These are phyloP conservation scores for Irpex sp. DNA, from an alignment of 1,284 basidiomycete species.

Conservation along the genomic window DNA sequence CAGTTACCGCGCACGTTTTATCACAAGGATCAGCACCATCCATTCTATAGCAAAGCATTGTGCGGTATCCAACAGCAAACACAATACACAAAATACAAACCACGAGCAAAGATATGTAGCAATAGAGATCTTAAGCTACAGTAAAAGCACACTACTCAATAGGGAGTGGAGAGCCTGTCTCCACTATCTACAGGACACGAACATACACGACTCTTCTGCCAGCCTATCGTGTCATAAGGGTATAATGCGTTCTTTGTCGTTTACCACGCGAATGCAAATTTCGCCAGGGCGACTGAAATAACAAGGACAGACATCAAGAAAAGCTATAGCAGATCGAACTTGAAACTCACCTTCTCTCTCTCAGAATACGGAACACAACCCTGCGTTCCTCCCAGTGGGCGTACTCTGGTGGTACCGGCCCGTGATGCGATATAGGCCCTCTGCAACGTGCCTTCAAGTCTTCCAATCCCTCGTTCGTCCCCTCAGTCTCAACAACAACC, in stretches of 20 bases:
- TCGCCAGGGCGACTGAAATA: slow-evolving; percentile 67
- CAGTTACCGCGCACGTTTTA: too few relatives aligned
- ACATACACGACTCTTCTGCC: not conserved
- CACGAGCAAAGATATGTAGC: not conserved
- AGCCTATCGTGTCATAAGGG: slow-evolving; percentile 18
- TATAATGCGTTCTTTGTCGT: slow-evolving; percentile 53
- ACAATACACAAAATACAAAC: not conserved
- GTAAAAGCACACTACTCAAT: not conserved
- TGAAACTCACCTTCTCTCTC: slow-evolving; percentile 66
- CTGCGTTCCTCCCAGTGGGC: slow-evolving; percentile 43
- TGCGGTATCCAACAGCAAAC: not conserved
- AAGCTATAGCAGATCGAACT: not conserved
- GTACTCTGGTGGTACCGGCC: slow-evolving; percentile 24
- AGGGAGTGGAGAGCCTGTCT: not conserved
- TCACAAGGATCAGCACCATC: too few relatives aligned
- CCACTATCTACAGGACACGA: not conserved
- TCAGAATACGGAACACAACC: slow-evolving; percentile 65
- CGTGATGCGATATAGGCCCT: slow-evolving; percentile 48
- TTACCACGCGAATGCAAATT: slow-evolving; percentile 71
- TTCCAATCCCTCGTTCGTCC: slow-evolving; percentile 77
- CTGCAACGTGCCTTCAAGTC: slow-evolving; percentile 73
- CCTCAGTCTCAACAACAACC: slow-evolving; percentile 77
- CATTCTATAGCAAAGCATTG: not conserved
- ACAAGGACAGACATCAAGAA: slow-evolving; percentile 7
- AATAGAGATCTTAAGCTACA: not conserved